Percentiles rank a stretch among this genome's conserved stretches.
phyloP scores from a whole-genome alignment of 2,329 filamentous ascomycete genomes.

The Ampelomyces quisqualis region DNA sequence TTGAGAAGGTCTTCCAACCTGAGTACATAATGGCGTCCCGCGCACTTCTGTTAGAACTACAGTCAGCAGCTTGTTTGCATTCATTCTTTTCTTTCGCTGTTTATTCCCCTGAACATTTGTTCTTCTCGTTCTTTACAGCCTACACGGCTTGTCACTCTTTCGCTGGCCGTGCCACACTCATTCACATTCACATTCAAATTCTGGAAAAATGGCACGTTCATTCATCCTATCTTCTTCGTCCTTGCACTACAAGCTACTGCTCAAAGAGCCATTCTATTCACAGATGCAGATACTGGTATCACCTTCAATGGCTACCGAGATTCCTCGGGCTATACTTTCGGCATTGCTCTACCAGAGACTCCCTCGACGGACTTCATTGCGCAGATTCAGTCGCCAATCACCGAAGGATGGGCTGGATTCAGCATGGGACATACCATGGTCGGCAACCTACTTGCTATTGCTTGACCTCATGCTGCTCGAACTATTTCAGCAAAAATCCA shows the following conservation, averaged over 20 bases:
- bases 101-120: constrained; percentile 19
- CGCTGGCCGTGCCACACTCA: constrained; percentile 30
- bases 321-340: constrained; percentile 50
- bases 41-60: neutral
- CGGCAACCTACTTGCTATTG: constrained; percentile 53
- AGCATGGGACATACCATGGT: constrained; percentile 54
- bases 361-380: constrained; percentile 56
- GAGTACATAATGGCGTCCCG: constrained; percentile 16
- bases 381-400: constrained; percentile 50
- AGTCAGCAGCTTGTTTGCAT: constrained; percentile 14
- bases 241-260: constrained; percentile 29
- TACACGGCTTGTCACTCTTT: constrained; percentile 37
- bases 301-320: constrained; percentile 37
- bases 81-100: constrained; percentile 16
- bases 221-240: constrained; percentile 29
- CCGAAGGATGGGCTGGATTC: constrained; percentile 55
- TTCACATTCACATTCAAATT: constrained; percentile 9
- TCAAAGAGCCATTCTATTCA: constrained; percentile 30
- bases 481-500: constrained; percentile 34
- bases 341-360: constrained; percentile 54
- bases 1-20: neutral
- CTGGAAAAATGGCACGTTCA: constrained; percentile 30
- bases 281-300: constrained; percentile 37
- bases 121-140: constrained; percentile 27
- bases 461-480: constrained; percentile 56